Evolutionary conservation across 2,329 filamentous ascomycete genomes (phyloP).

Genomic region (Zymoseptoria tritici): DNA sequence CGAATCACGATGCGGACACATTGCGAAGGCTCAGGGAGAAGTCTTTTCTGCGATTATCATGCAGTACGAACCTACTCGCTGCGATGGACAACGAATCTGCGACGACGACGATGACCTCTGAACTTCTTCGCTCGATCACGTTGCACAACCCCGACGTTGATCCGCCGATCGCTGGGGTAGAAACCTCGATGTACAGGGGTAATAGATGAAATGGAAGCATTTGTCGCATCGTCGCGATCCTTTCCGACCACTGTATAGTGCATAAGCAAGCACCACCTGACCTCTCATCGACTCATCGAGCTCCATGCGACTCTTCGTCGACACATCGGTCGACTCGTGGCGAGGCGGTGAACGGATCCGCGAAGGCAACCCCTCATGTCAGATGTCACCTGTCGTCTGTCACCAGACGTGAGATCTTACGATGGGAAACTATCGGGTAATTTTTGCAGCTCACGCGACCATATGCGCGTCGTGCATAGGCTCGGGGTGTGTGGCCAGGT

Average conservation of each 20-base stretch:
- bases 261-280: not conserved
- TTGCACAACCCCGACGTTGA: not conserved
- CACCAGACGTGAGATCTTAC: not conserved
- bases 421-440: not conserved
- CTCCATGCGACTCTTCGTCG: not conserved
- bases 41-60: not conserved
- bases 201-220: not conserved
- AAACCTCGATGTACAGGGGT: not conserved
- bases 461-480: not conserved
- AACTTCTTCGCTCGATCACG: not conserved
- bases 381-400: not conserved
- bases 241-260: not conserved
- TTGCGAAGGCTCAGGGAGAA: no score
- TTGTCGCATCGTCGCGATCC: not conserved
- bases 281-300: not conserved
- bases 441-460: not conserved
- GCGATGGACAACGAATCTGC: not conserved
- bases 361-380: not conserved
- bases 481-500: no score
- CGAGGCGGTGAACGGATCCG: not conserved
- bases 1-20: no score
- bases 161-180: slow-evolving; percentile 5
- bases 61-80: no score
- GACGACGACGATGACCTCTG: not conserved
- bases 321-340: not conserved